Base-by-base conservation (phyloP, 139 green algal genomes). In the Chlamydomonas sphaeroides region DNA sequence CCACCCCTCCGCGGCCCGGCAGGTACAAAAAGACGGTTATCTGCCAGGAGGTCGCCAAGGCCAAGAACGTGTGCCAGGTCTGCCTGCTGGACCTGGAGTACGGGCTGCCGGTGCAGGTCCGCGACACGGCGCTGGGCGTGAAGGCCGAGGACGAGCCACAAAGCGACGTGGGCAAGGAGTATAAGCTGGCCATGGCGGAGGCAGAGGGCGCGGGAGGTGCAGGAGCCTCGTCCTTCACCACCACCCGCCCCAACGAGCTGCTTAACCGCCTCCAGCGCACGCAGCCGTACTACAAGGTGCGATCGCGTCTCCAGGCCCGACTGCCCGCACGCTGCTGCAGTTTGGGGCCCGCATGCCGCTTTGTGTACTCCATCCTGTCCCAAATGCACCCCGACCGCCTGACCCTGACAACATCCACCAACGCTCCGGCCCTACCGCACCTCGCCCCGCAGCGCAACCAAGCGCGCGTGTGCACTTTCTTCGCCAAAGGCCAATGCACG, bases 1-100 rank as follows among this genome's bases (percentile, higher is more conserved):
- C n/a, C n/a, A n/a, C n/a, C n/a, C n/a, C n/a, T n/a, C n/a, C n/a
- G n/a, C n/a, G n/a, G n/a, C n/a, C n/a, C n/a, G n/a, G 26, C 68
- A 89, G 92, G 65, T 98, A 97, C 91, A 99, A 99, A 90, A 98
- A 98, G 86, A 99, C 97, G 30, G 97, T 98, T 80, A 96, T 99
- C 73, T 99, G 97, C 84, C 95, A 98, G 80, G 96, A 98, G 79
- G 97, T 98, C n/a, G 95, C 96, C 38, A 99, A 98, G 83, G 93
- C 95, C 28, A 99, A 99, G 87, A 99, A 99, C 78, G 97, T 99
- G 23, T 99, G 97, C 90, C 95, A 98, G 93, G 95, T 98, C 4
- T 99, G 97, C 91, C 85, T 99, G 68, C 87, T 99, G 69, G 97
- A 99, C 70, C 88, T 99, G 85, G 95, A 99, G 49, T 99, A 99